Percentiles rank a stretch among this genome's conserved stretches.
phyloP scores from a whole-genome alignment of 352 stramenopile species.

The Phytopythium chamaehyphon region DNA sequence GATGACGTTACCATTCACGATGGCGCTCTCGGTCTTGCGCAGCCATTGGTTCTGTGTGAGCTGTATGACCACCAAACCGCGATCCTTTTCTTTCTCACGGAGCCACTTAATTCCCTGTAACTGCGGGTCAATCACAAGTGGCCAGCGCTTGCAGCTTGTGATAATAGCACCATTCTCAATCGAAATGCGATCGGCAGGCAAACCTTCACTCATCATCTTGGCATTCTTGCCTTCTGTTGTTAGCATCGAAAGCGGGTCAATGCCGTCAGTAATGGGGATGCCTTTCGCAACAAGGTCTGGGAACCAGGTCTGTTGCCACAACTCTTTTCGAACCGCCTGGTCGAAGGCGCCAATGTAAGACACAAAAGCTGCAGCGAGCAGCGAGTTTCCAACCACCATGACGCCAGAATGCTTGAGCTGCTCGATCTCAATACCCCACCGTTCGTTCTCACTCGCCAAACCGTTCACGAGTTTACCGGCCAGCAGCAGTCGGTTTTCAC shows the following conservation, averaged over 20 bases:
- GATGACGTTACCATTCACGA: conserved; percentile 94
- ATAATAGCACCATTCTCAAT: conserved; percentile 98
- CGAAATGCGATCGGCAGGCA: conserved; percentile 96
- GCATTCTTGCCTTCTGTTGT: conserved; percentile 96
- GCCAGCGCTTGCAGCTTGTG: conserved; percentile 96
- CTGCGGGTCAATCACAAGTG: conserved; percentile 97
- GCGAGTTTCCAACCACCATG: conserved; percentile 95
- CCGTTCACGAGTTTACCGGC: conserved; percentile 95
- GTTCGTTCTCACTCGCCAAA: conserved; percentile 95
- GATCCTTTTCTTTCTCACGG: conserved; percentile 92
- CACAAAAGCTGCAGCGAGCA: conserved; percentile 96
- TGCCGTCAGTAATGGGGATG: conserved; percentile 93
- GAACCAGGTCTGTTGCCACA: conserved; percentile 83
- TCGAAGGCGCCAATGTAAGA: conserved; percentile 98
- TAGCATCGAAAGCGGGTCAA: conserved; percentile 95
- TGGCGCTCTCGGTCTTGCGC: conserved; percentile 91
- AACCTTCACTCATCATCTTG: conserved; percentile 96
- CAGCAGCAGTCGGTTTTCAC: conserved; percentile 90
- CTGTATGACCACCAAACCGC: conserved; percentile 91
- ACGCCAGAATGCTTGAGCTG: conserved; percentile 93
- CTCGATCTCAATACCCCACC: conserved; percentile 96
- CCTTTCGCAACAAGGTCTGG: conserved; percentile 87
- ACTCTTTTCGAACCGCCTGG: conserved; percentile 83
- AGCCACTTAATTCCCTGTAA: conserved; percentile 99
- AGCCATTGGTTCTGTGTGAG: conserved; percentile 96